phyloP scores from a whole-genome alignment of 2,329 filamentous ascomycete genomes.

The Clonostachys chloroleuca region DNA sequence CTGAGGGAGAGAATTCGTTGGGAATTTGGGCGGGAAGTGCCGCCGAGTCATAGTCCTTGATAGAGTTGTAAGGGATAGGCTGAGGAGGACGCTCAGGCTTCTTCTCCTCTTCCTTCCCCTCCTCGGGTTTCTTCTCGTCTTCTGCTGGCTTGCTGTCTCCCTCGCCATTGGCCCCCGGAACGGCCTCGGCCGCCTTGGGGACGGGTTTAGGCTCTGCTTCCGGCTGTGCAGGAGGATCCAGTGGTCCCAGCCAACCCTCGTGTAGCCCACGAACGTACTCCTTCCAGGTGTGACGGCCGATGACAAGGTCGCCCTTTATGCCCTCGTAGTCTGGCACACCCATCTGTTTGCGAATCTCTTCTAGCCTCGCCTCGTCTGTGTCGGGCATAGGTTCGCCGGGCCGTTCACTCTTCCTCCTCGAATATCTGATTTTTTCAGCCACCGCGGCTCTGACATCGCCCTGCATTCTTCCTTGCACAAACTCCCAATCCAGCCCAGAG shows the following conservation, averaged over 20 bases:
- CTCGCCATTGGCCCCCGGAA: constrained; percentile 11
- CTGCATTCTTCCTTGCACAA: constrained; percentile 85
- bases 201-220: constrained; percentile 7
- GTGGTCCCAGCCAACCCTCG: constrained; percentile 91
- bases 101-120: constrained; percentile 39
- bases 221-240: constrained; percentile 52
- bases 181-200: constrained; percentile 9
- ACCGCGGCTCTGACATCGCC: constrained; percentile 88
- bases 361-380: constrained; percentile 50
- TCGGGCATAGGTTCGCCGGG: constrained; percentile 42
- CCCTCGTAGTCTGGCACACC: constrained; percentile 70
- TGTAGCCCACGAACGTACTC: constrained; percentile 92
- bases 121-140: constrained; percentile 32
- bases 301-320: constrained; percentile 76
- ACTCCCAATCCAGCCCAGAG: constrained; percentile 92
- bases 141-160: constrained; percentile 8
- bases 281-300: constrained; percentile 94
- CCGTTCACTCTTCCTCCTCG: constrained; percentile 53
- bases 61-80: constrained; percentile 69
- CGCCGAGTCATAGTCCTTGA: constrained; percentile 66
- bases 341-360: constrained; percentile 58
- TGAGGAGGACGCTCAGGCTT: constrained; percentile 57
- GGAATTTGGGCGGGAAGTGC: constrained; percentile 63
- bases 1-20: constrained; percentile 65
- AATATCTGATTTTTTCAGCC: constrained; percentile 79